Evolutionary conservation across 768 basidiomycete species (phyloP).

Genomic region (Boletus fagicola): DNA sequence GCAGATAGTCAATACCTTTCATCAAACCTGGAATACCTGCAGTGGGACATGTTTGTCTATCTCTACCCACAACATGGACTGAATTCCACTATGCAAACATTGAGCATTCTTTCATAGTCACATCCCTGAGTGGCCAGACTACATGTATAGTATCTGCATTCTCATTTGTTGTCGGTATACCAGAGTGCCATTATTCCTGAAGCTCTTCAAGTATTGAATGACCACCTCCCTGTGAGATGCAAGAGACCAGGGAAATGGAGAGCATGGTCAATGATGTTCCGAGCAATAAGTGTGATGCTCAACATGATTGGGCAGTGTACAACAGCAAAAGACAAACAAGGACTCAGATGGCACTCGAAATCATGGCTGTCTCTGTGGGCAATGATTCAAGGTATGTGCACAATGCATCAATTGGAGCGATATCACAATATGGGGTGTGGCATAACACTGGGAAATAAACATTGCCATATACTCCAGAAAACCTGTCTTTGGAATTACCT

Average conservation of each 20-base stretch:
- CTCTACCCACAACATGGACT: constrained; percentile 51
- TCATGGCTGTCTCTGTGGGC: constrained; percentile 74
- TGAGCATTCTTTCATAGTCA: constrained; percentile 77
- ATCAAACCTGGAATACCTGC: constrained; percentile 67
- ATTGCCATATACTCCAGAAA: constrained; percentile 2
- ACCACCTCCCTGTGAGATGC: constrained; percentile 74
- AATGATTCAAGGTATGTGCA: constrained; percentile 58
- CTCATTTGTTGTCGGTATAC: constrained; percentile 4
- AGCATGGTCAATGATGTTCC: constrained; percentile 79
- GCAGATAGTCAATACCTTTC: constrained; percentile 47
- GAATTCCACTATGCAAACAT: constrained; percentile 75
- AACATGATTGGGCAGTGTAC: constrained; percentile 55
- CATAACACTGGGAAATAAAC: constrained; percentile 20
- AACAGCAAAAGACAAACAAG: constrained; percentile 67
- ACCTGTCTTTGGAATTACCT: constrained; percentile 14
- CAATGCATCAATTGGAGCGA: constrained; percentile 34
- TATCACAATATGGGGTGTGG: constrained; percentile 8
- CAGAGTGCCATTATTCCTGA: constrained; percentile 65
- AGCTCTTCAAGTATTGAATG: constrained; percentile 66
- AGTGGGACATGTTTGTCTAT: constrained; percentile 43
- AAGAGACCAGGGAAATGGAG: constrained; percentile 70
- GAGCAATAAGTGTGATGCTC: constrained; percentile 73
- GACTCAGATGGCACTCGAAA: constrained; percentile 54
- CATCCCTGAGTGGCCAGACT: constrained; percentile 66
- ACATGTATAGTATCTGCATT: constrained; percentile 42